These are phyloP conservation scores for Penstemon davidsonii DNA, from an alignment of 257 asterid genomes.

Conservation along the genomic window DNA sequence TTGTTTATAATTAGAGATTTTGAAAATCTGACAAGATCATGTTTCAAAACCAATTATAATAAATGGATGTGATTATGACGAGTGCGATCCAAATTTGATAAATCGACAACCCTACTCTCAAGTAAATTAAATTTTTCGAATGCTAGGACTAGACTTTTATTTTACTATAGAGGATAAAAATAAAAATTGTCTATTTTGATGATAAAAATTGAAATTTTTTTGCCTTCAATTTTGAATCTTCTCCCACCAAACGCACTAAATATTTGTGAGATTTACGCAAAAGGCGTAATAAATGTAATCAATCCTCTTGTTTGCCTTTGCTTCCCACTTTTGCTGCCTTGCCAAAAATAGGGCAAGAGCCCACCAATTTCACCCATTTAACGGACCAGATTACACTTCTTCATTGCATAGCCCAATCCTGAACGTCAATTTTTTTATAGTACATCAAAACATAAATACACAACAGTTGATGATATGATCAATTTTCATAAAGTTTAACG, in stretches of 20 bases:
- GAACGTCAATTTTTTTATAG: conserved; percentile 21
- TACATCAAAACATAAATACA: conserved; percentile 5
- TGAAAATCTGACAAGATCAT: too few species aligned
- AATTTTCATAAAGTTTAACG: conserved; percentile 4
- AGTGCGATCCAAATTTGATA: too few species aligned
- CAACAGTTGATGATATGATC: conserved; percentile 22
- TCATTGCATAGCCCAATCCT: not conserved
- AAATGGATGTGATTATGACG: too few species aligned
- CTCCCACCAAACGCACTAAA: not conserved
- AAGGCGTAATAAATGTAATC: conserved; percentile 7
- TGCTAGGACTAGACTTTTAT: too few species aligned
- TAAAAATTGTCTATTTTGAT: too few species aligned
- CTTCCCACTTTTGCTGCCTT: conserved; percentile 24
- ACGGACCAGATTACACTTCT: conserved; percentile 25
- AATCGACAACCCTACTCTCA: too few species aligned
- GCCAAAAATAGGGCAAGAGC: conserved; percentile 30
- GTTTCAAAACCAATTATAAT: too few species aligned
- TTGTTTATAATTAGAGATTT: too few species aligned
- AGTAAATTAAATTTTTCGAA: too few species aligned
- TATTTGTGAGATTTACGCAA: not conserved
- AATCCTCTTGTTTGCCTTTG: conserved; percentile 1
- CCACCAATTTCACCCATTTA: conserved; percentile 24
- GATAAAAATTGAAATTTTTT: too few species aligned
- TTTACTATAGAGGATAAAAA: too few species aligned
- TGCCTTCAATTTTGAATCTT: not conserved